phyloP scores from a whole-genome alignment of 2,329 filamentous ascomycete genomes.

The Stemphylium vesicarium region DNA sequence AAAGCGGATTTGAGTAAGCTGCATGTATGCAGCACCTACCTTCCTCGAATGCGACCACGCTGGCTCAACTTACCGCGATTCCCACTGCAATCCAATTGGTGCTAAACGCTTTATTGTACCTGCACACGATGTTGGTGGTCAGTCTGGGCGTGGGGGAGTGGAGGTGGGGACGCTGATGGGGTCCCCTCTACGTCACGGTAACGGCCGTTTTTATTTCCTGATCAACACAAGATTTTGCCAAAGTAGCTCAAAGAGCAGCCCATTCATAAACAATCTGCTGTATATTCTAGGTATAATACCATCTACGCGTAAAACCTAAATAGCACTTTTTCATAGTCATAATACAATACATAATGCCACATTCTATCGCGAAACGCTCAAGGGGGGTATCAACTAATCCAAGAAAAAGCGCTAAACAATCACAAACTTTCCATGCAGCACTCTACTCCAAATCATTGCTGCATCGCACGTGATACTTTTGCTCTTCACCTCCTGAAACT shows the following conservation, averaged over 20 bases:
- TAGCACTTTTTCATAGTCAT: background rate
- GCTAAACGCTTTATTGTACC: background rate
- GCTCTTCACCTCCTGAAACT: constrained; percentile 12
- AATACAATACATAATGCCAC: background rate
- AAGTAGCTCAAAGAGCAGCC: no score
- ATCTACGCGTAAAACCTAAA: background rate
- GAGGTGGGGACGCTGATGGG: constrained; percentile 4
- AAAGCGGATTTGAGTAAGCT: no score
- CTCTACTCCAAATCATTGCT: background rate
- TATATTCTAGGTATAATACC: background rate
- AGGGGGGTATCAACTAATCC: constrained; percentile 3
- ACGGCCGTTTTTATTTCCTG: background rate
- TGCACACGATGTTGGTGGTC: background rate
- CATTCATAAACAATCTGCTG: background rate
- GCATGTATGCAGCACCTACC: background rate
- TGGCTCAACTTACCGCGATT: background rate
- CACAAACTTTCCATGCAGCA: background rate
- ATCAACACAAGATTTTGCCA: no score
- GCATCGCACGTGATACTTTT: no score
- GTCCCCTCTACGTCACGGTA: constrained; percentile 9
- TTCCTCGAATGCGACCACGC: background rate
- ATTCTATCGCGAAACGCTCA: constrained; percentile 5
- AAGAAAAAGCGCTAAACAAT: constrained; percentile 1
- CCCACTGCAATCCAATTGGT: no score
- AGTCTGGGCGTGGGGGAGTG: background rate